Evolutionary conservation across 2,329 filamentous ascomycete genomes (phyloP).

Genomic region (Neophaeococcomyces mojaviensis): DNA sequence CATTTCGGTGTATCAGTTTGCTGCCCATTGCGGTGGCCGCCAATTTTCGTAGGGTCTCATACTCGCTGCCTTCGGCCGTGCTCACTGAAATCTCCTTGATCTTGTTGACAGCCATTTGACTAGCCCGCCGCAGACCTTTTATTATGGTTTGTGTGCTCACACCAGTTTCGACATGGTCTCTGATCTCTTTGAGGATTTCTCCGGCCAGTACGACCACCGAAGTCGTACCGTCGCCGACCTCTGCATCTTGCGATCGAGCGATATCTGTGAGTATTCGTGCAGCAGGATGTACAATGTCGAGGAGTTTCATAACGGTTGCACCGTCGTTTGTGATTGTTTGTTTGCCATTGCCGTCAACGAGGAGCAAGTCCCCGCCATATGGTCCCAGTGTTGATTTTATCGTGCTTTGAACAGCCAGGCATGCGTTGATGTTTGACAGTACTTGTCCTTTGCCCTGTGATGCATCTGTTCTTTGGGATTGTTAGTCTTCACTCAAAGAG

Average conservation of each 20-base stretch:
- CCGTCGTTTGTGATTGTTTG: slow-evolving; percentile 99
- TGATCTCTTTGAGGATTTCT: slow-evolving; percentile 93
- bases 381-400: slow-evolving; percentile 94
- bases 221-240: slow-evolving; percentile 96
- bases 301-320: slow-evolving; percentile 98
- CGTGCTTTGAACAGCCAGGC: slow-evolving; percentile 87
- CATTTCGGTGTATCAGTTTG: slow-evolving; percentile 97
- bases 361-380: slow-evolving; percentile 90
- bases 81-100: slow-evolving; percentile 93
- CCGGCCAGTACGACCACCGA: slow-evolving; percentile 96
- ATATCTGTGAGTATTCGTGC: slow-evolving; percentile 97
- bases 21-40: slow-evolving; percentile 97
- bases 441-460: slow-evolving; percentile 97
- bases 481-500: slow-evolving; percentile 20
- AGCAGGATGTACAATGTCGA: slow-evolving; percentile 96
- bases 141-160: slow-evolving; percentile 97
- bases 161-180: slow-evolving; percentile 91
- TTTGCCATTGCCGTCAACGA: slow-evolving; percentile 90
- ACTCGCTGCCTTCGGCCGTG: slow-evolving; percentile 72
- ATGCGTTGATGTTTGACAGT: slow-evolving; percentile 97
- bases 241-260: slow-evolving; percentile 95
- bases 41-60: slow-evolving; percentile 81
- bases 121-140: slow-evolving; percentile 85
- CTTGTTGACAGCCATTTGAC: slow-evolving; percentile 91
- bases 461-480: slow-evolving; percentile 72